phyloP scores from a whole-genome alignment of 2,329 filamentous ascomycete genomes.

The Macrophomina phaseolina region DNA sequence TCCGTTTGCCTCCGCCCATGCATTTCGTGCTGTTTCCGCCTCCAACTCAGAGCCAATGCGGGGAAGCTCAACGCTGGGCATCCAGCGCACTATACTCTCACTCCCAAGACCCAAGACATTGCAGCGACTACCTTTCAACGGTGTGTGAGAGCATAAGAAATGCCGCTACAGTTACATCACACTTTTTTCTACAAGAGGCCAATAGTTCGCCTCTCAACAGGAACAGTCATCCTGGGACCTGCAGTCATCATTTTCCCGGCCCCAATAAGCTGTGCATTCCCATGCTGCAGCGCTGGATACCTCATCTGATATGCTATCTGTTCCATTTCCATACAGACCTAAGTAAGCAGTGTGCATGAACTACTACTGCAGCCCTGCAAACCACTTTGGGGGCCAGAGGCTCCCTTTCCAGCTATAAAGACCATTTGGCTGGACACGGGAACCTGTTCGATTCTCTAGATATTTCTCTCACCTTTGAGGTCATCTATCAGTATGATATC shows the following conservation, averaged over 20 bases:
- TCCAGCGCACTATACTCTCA: neutral
- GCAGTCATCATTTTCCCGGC: slow-evolving; percentile 1
- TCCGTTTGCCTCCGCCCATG: too few relatives aligned
- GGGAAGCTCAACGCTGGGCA: neutral
- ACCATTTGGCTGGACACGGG: neutral
- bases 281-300: neutral
- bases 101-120: neutral
- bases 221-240: neutral
- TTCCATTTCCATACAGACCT: neutral
- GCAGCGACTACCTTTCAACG: too few relatives aligned
- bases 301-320: neutral
- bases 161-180: neutral
- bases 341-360: slow-evolving; percentile 1
- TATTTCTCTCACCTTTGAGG: too few relatives aligned
- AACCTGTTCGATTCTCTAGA: neutral
- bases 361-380: neutral
- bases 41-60: neutral
- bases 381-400: neutral
- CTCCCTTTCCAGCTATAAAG: neutral
- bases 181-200: neutral
- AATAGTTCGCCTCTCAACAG: neutral
- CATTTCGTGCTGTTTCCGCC: too few relatives aligned
- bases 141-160: too few relatives aligned
- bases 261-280: neutral
- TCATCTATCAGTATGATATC: neutral